phyloP scores from a whole-genome alignment of 2,329 filamentous ascomycete species.

The Fusarium setosum region DNA sequence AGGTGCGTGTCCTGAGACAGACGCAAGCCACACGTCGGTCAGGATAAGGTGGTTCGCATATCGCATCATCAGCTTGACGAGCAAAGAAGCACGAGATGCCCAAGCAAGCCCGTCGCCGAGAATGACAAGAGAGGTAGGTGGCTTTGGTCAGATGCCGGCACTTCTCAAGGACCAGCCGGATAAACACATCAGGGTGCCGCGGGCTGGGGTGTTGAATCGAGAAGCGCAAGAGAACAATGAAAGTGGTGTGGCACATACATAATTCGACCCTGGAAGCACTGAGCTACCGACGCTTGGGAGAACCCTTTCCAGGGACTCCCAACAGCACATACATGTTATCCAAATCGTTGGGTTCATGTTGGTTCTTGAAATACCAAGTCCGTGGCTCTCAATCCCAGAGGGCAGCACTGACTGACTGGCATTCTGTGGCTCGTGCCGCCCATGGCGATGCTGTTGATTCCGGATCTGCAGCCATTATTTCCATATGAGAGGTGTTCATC shows the following conservation, averaged over 20 bases:
- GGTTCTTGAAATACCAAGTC: slow-evolving; percentile 6
- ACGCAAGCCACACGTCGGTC: not conserved
- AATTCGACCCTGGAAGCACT: slow-evolving; percentile 4
- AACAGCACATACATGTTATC: slow-evolving; percentile 2
- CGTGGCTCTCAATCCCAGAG: slow-evolving; percentile 8
- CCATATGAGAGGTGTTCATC: slow-evolving; percentile 5
- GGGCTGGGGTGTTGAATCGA: slow-evolving; percentile 3
- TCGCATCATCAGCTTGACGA: not conserved
- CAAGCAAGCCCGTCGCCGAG: slow-evolving; percentile 5
- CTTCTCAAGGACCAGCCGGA: slow-evolving; percentile 1
- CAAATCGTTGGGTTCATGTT: slow-evolving; percentile 9
- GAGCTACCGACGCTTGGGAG: not conserved
- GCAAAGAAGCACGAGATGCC: not conserved
- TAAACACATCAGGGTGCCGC: slow-evolving; percentile 13
- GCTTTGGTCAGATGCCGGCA: slow-evolving; percentile 12
- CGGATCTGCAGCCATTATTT: slow-evolving; percentile 17
- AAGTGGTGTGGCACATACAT: slow-evolving; percentile 3
- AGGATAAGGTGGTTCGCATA: not conserved
- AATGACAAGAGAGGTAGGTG: not conserved
- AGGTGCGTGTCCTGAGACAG: slow-evolving; percentile 18
- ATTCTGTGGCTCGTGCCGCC: slow-evolving; percentile 13
- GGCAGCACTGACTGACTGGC: not conserved
- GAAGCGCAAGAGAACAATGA: not conserved
- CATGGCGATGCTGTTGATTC: not conserved
- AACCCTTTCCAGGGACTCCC: not conserved